Percentiles rank a stretch among this genome's conserved stretches.
Evolutionary conservation across 2,329 filamentous ascomycete species (phyloP).

Genomic region (Ceratocystis lukuohia): DNA sequence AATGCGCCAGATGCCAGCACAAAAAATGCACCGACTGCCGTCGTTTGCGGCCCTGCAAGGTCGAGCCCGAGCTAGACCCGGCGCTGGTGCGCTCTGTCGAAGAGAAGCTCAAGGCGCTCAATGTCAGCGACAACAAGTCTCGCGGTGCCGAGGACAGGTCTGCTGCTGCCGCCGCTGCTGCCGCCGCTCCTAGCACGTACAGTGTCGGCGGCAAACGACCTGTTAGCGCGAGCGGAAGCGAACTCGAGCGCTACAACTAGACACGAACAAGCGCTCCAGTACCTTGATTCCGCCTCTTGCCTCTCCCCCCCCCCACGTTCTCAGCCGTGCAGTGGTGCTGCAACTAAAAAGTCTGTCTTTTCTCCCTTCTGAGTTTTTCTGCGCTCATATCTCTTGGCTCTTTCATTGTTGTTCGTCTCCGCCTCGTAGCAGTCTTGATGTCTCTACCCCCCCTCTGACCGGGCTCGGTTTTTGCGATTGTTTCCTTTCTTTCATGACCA

Average conservation of each 20-base stretch:
- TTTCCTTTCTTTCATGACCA: slow-evolving; percentile 6
- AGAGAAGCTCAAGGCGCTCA: slow-evolving; percentile 37
- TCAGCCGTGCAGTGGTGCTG: background rate
- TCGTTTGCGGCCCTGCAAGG: slow-evolving; percentile 44
- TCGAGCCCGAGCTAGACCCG: slow-evolving; percentile 48
- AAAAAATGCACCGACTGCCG: slow-evolving; percentile 46
- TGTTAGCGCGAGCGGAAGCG: background rate
- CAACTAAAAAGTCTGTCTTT: background rate
- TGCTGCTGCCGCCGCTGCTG: background rate
- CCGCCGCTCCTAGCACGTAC: background rate
- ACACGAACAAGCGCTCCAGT: background rate
- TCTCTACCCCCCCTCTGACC: background rate
- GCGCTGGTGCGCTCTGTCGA: slow-evolving; percentile 45
- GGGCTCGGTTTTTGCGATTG: too few species aligned
- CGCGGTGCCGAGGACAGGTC: background rate
- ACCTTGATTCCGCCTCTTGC: background rate
- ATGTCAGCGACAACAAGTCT: slow-evolving; percentile 22
- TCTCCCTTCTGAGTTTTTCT: too few species aligned
- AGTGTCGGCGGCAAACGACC: background rate
- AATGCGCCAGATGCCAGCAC: slow-evolving; percentile 48
- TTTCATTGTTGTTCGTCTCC: background rate
- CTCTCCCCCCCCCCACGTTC: background rate
- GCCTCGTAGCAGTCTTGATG: background rate
- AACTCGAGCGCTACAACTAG: background rate
- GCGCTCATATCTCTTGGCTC: background rate